Conservation (phyloP, 2,329 filamentous ascomycete genomes). For the Aspergillus sp. region DNA sequence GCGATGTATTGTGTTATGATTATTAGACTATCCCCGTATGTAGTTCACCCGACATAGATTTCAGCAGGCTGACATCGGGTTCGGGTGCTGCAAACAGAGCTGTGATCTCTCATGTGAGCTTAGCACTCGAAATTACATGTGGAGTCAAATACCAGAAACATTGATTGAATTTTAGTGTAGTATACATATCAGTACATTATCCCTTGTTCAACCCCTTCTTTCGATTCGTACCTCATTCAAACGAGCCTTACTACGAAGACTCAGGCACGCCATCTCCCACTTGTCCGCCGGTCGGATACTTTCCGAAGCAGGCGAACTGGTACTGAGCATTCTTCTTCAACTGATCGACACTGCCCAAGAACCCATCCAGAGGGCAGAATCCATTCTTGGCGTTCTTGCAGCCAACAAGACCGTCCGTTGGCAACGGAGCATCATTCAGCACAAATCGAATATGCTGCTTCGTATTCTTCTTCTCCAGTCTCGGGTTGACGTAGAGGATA, state of each 20-base stretch:
- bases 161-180: no score
- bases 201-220: not conserved
- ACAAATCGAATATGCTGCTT: slow-evolving; percentile 30
- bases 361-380: slow-evolving; percentile 29
- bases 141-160: no score
- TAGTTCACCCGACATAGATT: no score
- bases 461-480: slow-evolving; percentile 14
- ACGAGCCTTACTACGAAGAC: not conserved
- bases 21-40: no score
- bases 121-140: no score
- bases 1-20: no score
- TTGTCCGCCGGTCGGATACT: slow-evolving; percentile 24
- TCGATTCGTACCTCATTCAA: not conserved
- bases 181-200: no score
- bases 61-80: no score
- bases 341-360: slow-evolving; percentile 22
- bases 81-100: no score
- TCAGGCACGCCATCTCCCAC: slow-evolving; percentile 25
- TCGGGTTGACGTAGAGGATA: slow-evolving; percentile 34
- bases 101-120: no score
- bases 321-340: slow-evolving; percentile 29
- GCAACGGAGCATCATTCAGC: slow-evolving; percentile 29
- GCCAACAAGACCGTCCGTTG: slow-evolving; percentile 25
- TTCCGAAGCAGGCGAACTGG: slow-evolving; percentile 30
- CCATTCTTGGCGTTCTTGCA: slow-evolving; percentile 28